These are phyloP conservation scores for Jamesozyma lodderae DNA, from an alignment of 805 yeast genomes.

Conservation along the genomic window DNA sequence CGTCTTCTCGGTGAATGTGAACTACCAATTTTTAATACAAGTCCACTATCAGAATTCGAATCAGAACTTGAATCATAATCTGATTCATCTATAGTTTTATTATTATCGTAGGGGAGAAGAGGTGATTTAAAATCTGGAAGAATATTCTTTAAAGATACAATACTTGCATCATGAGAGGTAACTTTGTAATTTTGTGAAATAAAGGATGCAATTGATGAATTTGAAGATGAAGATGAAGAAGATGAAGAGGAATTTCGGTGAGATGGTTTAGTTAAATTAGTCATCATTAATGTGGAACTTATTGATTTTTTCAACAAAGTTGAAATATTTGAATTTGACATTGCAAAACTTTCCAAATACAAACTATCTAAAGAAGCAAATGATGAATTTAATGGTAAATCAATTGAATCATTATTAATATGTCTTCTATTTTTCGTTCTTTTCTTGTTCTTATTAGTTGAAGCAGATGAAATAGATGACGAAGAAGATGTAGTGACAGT, in stretches of 20 bases:
- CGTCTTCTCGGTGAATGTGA: no score
- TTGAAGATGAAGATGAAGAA: background rate
- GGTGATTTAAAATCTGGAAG: no score
- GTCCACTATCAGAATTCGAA: no score
- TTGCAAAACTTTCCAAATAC: conserved; percentile 45
- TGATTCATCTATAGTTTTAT: no score
- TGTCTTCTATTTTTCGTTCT: background rate
- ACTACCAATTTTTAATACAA: no score
- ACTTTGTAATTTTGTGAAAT: background rate
- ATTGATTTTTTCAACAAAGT: background rate
- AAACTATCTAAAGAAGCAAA: conserved; percentile 65
- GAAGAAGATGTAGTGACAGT: no score
- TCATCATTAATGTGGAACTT: conserved; percentile 3
- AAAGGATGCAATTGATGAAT: background rate
- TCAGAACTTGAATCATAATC: no score
- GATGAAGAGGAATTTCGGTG: no score
- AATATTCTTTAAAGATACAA: background rate
- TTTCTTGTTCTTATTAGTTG: conserved; percentile 3
- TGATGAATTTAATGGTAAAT: conserved; percentile 61
- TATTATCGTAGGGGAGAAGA: no score
- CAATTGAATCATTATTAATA: conserved; percentile 39
- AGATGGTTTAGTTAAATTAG: no score
- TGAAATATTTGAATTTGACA: conserved; percentile 4
- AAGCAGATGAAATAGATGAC: no score
- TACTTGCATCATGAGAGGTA: background rate